Base-by-base conservation (phyloP, 441 rosid genomes). In the Croton setiger region DNA sequence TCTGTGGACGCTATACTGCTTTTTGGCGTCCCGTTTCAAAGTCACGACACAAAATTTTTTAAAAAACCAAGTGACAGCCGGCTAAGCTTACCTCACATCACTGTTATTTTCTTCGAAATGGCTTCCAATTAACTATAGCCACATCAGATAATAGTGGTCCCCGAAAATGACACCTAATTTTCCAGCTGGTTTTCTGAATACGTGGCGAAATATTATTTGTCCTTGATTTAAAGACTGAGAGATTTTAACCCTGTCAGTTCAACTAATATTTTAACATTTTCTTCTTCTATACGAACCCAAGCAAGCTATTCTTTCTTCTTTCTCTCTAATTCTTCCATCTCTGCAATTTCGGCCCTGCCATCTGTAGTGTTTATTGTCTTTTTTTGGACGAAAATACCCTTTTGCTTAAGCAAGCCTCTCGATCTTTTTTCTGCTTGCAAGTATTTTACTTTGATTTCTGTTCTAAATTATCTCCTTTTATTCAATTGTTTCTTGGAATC, bases 171-270 rank as follows among this genome's bases (percentile, higher is more conserved):
- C 74, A 68, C 61, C 27, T 61, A 52, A 41, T 20, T 64, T 49
- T n/a, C 48, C 48, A 48, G 39, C 17, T 49, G 31, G 41, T 31
- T 31, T 20, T 14, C 0, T 1, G 3, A 5, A 10, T 3, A 63
- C 73, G 75, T 76, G 84, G 54, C 41, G 0, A 0, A 3, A 49
- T 21, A 1, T 58, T 8, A 74, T 56, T 76, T 55, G 84, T 18
- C 70, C 0, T 64, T 75, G 53, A 10, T 51, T 9, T 15, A 9
- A 15, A 5, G 13, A 7, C 43, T 44, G 17, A 14, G 60, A 23
- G 27, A 2, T 0, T 4, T 70, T 52, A 1, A 9, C 23, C 6
- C 3, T 64, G 68, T 18, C 23, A 0, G 9, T 64, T 63, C 75
- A 20, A n/a, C 21, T 36, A 67, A 66, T 70, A 64, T 73, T 71